A percentile compares a stretch with the other conserved stretches of the same genome.
Evolutionary conservation across 192 early-diverging fungal genomes (phyloP).

Genomic region (Powellomyces hirtus): DNA sequence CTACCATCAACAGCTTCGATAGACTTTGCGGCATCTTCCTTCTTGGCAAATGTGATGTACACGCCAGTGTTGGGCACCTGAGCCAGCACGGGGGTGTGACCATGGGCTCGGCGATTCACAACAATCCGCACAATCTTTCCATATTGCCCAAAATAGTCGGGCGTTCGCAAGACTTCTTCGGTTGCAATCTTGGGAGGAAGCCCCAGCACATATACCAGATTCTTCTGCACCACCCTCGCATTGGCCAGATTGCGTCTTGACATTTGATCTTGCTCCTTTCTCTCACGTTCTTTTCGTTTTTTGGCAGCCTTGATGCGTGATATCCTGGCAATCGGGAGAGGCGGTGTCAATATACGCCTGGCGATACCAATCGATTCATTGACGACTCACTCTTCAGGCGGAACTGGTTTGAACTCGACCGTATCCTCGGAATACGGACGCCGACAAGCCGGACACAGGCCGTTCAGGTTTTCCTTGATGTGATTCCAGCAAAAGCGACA

Average conservation of each 20-base stretch:
- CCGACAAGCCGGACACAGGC: constrained; percentile 93
- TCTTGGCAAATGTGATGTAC: constrained; percentile 87
- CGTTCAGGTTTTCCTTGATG: constrained; percentile 91
- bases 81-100: constrained; percentile 52
- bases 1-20: constrained; percentile 96
- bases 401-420: constrained; percentile 83
- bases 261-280: constrained; percentile 80
- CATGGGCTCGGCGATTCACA: constrained; percentile 71
- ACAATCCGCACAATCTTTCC: constrained; percentile 95
- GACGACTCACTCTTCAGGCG: constrained; percentile 78
- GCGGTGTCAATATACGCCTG: background rate
- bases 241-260: constrained; percentile 79
- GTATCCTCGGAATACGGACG: constrained; percentile 86
- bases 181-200: constrained; percentile 79
- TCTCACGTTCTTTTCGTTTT: constrained; percentile 87
- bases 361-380: background rate
- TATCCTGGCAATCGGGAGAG: constrained; percentile 35
- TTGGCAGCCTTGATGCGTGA: constrained; percentile 74
- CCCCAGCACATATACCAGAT: constrained; percentile 95
- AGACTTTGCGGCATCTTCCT: constrained; percentile 88
- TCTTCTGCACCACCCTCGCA: constrained; percentile 95
- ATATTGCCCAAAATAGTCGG: constrained; percentile 98
- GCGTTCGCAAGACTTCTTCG: constrained; percentile 84
- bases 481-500: constrained; percentile 99
- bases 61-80: constrained; percentile 63